These are phyloP conservation scores for Kuraishia ogatae DNA, from an alignment of 805 yeast species.

Conservation along the genomic window DNA sequence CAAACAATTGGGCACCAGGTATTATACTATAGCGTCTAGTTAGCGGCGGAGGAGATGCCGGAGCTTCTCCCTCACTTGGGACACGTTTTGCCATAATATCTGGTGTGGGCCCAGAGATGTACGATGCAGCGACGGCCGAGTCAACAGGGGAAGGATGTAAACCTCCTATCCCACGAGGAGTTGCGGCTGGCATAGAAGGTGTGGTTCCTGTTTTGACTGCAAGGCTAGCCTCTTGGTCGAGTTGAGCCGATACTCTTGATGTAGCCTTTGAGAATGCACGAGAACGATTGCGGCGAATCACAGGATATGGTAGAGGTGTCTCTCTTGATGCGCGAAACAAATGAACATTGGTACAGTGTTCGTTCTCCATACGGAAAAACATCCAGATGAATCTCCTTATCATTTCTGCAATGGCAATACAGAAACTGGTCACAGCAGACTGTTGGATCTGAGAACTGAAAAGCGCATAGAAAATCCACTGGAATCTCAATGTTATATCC, in stretches of 20 bases:
- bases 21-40: neutral
- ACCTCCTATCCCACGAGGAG: neutral
- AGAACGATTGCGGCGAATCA: conserved; percentile 13
- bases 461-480: conserved; percentile 86
- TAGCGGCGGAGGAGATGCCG: neutral
- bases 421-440: conserved; percentile 78
- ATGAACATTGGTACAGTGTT: conserved; percentile 85
- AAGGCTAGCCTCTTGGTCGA: conserved; percentile 9
- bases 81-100: neutral
- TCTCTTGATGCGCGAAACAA: conserved; percentile 84
- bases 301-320: conserved; percentile 72
- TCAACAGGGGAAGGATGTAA: neutral
- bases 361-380: conserved; percentile 90
- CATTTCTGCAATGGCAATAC: conserved; percentile 75
- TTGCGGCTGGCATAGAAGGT: neutral
- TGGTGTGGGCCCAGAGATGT: neutral
- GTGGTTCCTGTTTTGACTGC: conserved; percentile 3
- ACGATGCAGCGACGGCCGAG: neutral
- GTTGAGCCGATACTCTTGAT: conserved; percentile 1
- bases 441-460: conserved; percentile 75
- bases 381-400: conserved; percentile 84
- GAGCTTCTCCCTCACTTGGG: neutral
- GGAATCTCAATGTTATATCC: conserved; percentile 73
- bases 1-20: conserved; percentile 18
- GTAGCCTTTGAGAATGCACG: neutral